Conservation (phyloP, 2,329 filamentous ascomycete genomes). For the Neurospora sp. region DNA sequence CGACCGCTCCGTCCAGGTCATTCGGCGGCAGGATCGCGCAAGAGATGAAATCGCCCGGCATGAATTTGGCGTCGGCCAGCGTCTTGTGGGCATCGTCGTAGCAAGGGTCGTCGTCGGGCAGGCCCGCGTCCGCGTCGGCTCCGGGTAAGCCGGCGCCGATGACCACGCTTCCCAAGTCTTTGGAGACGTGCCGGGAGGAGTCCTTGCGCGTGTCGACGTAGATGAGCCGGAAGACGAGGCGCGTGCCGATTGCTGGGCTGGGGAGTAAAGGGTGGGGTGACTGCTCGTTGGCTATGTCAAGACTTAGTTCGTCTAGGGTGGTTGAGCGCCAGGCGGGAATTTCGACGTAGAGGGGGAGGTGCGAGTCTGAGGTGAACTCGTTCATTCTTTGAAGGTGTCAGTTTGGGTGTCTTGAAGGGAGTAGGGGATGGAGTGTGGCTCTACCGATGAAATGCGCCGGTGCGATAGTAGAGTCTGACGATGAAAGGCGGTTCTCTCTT, state of each 20-base stretch:
- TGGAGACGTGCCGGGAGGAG: constrained; percentile 55
- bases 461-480: constrained; percentile 75
- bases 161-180: constrained; percentile 75
- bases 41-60: constrained; percentile 81
- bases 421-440: background rate
- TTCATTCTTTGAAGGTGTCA: constrained; percentile 42
- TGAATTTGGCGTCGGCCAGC: constrained; percentile 66
- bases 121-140: constrained; percentile 18
- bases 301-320: constrained; percentile 70
- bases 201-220: constrained; percentile 58
- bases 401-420: background rate
- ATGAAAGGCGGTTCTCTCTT: constrained; percentile 73
- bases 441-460: constrained; percentile 62
- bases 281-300: constrained; percentile 54
- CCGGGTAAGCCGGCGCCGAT: constrained; percentile 49
- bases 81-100: constrained; percentile 59
- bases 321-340: constrained; percentile 83
- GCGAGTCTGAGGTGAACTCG: constrained; percentile 52
- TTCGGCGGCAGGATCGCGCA: constrained; percentile 72
- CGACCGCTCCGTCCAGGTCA: constrained; percentile 59
- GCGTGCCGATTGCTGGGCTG: constrained; percentile 65
- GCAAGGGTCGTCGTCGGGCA: constrained; percentile 29
- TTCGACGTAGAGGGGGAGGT: constrained; percentile 58
- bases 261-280: constrained; percentile 57
- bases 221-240: constrained; percentile 79